These are phyloP conservation scores for Chaetomiaceae sp. DNA, from an alignment of 2,329 filamentous ascomycete genomes.

Conservation along the genomic window DNA sequence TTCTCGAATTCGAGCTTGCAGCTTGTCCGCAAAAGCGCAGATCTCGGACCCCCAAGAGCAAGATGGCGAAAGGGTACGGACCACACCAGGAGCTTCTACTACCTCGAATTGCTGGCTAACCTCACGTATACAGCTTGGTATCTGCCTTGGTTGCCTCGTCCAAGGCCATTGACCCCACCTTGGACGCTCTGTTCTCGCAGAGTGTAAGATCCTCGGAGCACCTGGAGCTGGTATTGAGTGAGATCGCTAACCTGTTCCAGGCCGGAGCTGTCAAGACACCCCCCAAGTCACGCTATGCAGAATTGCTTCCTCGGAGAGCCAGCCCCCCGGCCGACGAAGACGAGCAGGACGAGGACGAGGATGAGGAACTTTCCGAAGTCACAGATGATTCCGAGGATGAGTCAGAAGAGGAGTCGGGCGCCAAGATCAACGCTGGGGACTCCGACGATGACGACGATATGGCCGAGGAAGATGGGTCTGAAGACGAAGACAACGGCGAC, in stretches of 20 bases:
- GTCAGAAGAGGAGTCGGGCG: constrained; percentile 27
- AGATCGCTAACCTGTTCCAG: constrained; percentile 33
- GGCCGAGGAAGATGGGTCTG: constrained; percentile 31
- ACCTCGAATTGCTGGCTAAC: not conserved
- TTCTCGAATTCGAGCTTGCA: not conserved
- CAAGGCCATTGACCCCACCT: constrained; percentile 61
- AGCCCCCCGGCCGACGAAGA: no score
- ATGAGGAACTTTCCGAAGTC: constrained; percentile 26
- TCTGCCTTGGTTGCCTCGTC: constrained; percentile 40
- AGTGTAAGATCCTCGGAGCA: constrained; percentile 56
- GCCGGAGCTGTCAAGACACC: constrained; percentile 48
- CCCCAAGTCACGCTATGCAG: constrained; percentile 42
- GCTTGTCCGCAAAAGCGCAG: not conserved
- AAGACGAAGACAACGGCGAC: constrained; percentile 40
- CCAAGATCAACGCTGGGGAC: constrained; percentile 27
- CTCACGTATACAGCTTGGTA: constrained; percentile 33
- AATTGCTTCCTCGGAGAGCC: constrained; percentile 32
- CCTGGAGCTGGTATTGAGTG: not conserved
- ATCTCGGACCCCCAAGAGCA: not conserved
- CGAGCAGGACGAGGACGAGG: constrained; percentile 23
- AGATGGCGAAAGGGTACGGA: constrained; percentile 33
- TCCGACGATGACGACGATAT: constrained; percentile 28
- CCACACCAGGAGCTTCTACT: not conserved
- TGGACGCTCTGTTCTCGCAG: constrained; percentile 66
- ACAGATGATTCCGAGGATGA: constrained; percentile 31